Evolutionary conservation across 495 filamentous ascomycete genomes (phyloP).

Genomic region (Hypoxylon intermedium): DNA sequence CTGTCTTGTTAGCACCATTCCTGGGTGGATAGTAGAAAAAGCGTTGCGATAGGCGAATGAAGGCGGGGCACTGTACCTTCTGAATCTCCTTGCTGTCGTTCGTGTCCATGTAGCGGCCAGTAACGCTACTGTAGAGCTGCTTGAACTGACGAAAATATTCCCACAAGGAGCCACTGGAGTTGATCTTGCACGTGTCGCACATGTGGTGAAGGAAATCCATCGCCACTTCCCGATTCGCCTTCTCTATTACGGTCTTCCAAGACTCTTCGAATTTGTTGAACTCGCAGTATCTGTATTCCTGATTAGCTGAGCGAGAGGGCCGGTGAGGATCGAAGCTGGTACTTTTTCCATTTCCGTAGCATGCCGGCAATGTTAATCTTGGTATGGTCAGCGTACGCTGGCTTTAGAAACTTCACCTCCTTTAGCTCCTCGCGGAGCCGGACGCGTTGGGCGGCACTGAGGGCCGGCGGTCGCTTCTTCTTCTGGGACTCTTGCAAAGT

Average conservation of each 20-base stretch:
- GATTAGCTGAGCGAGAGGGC: not conserved
- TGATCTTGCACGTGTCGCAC: conserved; percentile 36
- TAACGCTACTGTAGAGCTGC: conserved; percentile 35
- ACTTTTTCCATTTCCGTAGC: conserved; percentile 28
- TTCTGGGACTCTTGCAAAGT: conserved; percentile 1
- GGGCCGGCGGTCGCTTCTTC: not conserved
- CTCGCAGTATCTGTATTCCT: conserved; percentile 13
- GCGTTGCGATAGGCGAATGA: not conserved
- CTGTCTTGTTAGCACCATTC: conserved; percentile 10
- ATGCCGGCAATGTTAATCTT: conserved; percentile 34
- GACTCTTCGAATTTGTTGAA: conserved; percentile 8
- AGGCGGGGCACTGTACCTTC: conserved; percentile 34
- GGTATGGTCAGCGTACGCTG: conserved; percentile 29
- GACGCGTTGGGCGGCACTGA: conserved; percentile 6
- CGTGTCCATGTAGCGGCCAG: conserved; percentile 30
- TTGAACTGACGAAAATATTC: conserved; percentile 41
- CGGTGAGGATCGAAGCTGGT: not conserved
- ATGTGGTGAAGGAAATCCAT: conserved; percentile 37
- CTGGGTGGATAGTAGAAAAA: conserved; percentile 1
- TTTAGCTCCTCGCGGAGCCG: conserved; percentile 13
- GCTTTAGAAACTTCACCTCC: conserved; percentile 18
- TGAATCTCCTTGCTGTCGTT: conserved; percentile 39
- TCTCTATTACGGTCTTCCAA: conserved; percentile 30
- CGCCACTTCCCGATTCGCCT: not conserved
- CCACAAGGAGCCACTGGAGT: conserved; percentile 15